A percentile compares a stretch with the other conserved stretches of the same genome.
These are phyloP conservation scores for Calocybe indica DNA, from an alignment of 768 basidiomycete genomes.

Conservation along the genomic window DNA sequence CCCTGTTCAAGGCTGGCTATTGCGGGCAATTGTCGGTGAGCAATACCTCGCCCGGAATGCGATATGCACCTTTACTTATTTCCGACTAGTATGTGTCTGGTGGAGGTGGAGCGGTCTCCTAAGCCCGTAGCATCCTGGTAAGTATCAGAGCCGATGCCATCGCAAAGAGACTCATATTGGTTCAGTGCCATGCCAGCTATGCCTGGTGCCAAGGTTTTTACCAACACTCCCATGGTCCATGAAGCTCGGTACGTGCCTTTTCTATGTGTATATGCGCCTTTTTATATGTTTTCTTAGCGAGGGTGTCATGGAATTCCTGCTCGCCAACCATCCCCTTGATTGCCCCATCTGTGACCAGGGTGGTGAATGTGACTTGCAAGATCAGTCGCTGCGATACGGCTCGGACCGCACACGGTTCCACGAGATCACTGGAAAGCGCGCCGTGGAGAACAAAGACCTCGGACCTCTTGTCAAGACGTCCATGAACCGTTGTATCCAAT, in stretches of 20 bases:
- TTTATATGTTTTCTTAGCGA: slow-evolving; percentile 44
- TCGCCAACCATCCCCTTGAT: slow-evolving; percentile 96
- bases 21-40: slow-evolving; percentile 94
- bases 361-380: slow-evolving; percentile 97
- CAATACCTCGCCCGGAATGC: neutral
- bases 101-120: slow-evolving; percentile 93
- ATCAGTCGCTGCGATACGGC: slow-evolving; percentile 99
- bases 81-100: slow-evolving; percentile 84
- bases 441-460: slow-evolving; percentile 96
- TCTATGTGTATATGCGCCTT: neutral
- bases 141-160: slow-evolving; percentile 5
- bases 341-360: slow-evolving; percentile 99
- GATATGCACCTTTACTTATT: too few species aligned
- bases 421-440: slow-evolving; percentile 96
- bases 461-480: slow-evolving; percentile 98
- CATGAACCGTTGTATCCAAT: slow-evolving; percentile 99
- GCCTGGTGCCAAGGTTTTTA: slow-evolving; percentile 89
- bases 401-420: slow-evolving; percentile 97
- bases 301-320: slow-evolving; percentile 98
- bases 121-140: slow-evolving; percentile 95
- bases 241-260: slow-evolving; percentile 59
- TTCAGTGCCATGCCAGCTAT: slow-evolving; percentile 94
- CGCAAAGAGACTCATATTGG: neutral
- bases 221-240: slow-evolving; percentile 86
- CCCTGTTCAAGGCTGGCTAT: slow-evolving; percentile 68